Evolutionary conservation across 768 basidiomycete species (phyloP).

Genomic region (Harrya chromipes): DNA sequence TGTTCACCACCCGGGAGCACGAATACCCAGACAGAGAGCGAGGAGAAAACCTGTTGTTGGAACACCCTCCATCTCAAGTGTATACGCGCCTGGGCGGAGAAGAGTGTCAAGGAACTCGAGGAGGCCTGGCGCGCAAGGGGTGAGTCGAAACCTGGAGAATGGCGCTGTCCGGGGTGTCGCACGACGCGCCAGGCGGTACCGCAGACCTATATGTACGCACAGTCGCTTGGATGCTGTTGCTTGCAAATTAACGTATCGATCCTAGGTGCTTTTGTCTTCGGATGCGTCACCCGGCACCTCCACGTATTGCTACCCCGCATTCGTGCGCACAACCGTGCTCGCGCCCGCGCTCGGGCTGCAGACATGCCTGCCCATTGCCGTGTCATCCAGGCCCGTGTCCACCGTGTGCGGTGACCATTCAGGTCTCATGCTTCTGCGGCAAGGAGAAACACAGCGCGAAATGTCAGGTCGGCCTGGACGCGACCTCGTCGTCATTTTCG

Average conservation of each 20-base stretch:
- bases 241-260: neutral
- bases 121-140: constrained; percentile 75
- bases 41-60: constrained; percentile 63
- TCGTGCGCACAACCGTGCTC: constrained; percentile 73
- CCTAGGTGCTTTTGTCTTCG: constrained; percentile 82
- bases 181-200: constrained; percentile 68
- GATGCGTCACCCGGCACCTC: constrained; percentile 65
- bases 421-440: constrained; percentile 78
- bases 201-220: constrained; percentile 54
- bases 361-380: constrained; percentile 76
- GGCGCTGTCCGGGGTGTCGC: constrained; percentile 95
- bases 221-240: no score
- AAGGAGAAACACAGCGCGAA: constrained; percentile 38
- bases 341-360: constrained; percentile 56
- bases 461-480: constrained; percentile 47
- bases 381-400: constrained; percentile 99
- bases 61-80: constrained; percentile 90
- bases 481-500: constrained; percentile 21
- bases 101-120: constrained; percentile 68
- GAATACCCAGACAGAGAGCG: neutral
- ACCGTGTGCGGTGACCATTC: constrained; percentile 80
- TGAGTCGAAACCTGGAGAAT: constrained; percentile 67
- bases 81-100: constrained; percentile 82
- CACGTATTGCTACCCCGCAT: constrained; percentile 69
- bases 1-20: constrained; percentile 56